Evolutionary conservation across 2,329 filamentous ascomycete genomes (phyloP).

Genomic region (Pyrenophora graminea): DNA sequence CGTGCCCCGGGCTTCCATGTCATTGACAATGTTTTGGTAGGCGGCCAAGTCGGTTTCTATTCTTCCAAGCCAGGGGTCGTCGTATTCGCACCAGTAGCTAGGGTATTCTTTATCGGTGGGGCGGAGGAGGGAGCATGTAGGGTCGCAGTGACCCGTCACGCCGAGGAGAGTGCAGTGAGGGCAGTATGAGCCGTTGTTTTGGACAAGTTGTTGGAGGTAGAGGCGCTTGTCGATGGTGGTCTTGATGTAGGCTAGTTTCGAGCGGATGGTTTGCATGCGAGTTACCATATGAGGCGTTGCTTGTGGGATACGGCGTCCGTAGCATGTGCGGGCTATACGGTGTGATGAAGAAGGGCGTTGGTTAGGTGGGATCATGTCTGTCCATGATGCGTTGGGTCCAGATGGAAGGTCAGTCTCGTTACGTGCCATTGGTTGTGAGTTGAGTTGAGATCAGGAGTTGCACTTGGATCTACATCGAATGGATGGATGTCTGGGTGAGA

Average conservation of each 20-base stretch:
- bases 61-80: too few relatives aligned
- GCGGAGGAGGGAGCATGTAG: neutral
- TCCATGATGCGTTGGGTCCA: conserved; percentile 1
- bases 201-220: neutral
- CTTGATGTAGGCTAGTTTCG: neutral
- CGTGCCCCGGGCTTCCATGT: neutral
- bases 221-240: neutral
- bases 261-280: neutral
- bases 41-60: too few relatives aligned
- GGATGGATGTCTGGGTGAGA: neutral
- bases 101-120: neutral
- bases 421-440: neutral
- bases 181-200: neutral
- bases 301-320: neutral
- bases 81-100: neutral
- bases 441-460: neutral
- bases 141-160: neutral
- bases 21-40: neutral
- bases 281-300: neutral
- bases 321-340: neutral
- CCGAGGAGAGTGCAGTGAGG: neutral
- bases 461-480: too few relatives aligned
- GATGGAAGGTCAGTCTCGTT: neutral
- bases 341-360: neutral
- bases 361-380: neutral